Percentiles rank a stretch among this genome's conserved stretches.
These are phyloP conservation scores for Hemileia vastatrix DNA, from an alignment of 1,284 basidiomycete genomes.

Conservation along the genomic window DNA sequence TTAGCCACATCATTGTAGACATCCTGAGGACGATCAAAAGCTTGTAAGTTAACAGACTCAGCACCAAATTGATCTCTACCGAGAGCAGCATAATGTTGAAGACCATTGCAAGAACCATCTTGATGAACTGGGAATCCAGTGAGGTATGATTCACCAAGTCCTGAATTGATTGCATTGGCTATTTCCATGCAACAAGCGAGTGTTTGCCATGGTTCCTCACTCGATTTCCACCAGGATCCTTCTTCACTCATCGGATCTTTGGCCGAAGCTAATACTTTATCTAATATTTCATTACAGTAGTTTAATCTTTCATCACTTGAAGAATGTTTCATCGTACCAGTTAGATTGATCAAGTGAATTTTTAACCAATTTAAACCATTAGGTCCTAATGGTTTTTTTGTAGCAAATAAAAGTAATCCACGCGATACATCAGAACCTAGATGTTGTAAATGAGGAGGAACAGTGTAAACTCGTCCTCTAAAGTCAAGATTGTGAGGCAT, in stretches of 20 bases:
- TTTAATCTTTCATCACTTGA: slow-evolving; percentile 77
- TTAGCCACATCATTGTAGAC: too few species aligned
- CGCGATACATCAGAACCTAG: slow-evolving; percentile 90
- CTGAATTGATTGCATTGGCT: too few species aligned
- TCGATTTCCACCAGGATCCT: too few species aligned
- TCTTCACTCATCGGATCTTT: slow-evolving; percentile 70
- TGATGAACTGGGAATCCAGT: slow-evolving; percentile 42
- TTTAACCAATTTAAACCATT: slow-evolving; percentile 75
- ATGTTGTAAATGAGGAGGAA: slow-evolving; percentile 89
- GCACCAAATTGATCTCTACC: slow-evolving; percentile 41
- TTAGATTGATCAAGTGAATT: slow-evolving; percentile 84
- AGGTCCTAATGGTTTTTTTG: slow-evolving; percentile 66
- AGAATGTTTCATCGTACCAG: slow-evolving; percentile 88
- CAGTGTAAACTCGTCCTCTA: slow-evolving; percentile 90
- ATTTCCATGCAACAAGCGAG: too few species aligned
- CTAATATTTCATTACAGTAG: slow-evolving; percentile 64
- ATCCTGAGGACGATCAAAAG: too few species aligned
- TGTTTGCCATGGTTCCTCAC: too few species aligned
- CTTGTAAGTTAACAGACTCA: too few species aligned
- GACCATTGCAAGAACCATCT: slow-evolving; percentile 43
- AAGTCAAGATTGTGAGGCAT: slow-evolving; percentile 97
- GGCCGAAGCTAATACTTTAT: slow-evolving; percentile 73
- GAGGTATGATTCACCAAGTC: too few species aligned
- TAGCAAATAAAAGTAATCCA: slow-evolving; percentile 74
- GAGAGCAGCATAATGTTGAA: slow-evolving; percentile 43